These are phyloP conservation scores for Hydnum rufescens DNA, from an alignment of 768 basidiomycete genomes.

Conservation along the genomic window DNA sequence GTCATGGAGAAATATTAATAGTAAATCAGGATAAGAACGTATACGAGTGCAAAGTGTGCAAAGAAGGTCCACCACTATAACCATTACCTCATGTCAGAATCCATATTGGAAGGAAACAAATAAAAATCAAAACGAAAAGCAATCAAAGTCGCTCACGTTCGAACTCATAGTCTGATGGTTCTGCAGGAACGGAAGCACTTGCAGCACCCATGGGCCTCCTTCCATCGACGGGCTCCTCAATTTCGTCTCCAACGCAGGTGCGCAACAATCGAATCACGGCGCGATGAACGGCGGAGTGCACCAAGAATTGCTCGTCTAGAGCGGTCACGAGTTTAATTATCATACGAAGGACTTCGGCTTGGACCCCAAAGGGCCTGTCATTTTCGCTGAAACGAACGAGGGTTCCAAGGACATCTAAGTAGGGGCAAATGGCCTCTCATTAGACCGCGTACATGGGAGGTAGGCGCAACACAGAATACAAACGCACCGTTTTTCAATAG, in stretches of 20 bases:
- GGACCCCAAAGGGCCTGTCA: conserved; percentile 77
- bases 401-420: conserved; percentile 55
- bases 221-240: conserved; percentile 78
- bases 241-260: conserved; percentile 79
- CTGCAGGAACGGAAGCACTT: conserved; percentile 38
- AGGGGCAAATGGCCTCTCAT: conserved; percentile 1
- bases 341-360: conserved; percentile 68
- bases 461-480: not conserved
- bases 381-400: conserved; percentile 72
- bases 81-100: not conserved
- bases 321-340: conserved; percentile 84
- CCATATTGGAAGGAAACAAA: too few species aligned
- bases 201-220: conserved; percentile 66
- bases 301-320: conserved; percentile 82
- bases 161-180: conserved; percentile 77
- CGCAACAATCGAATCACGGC: conserved; percentile 70
- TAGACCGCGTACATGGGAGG: not conserved
- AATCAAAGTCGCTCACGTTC: conserved; percentile 38
- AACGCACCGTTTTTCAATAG: conserved; percentile 64
- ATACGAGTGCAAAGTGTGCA: conserved; percentile 88
- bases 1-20: conserved; percentile 96
- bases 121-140: not conserved
- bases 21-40: conserved; percentile 65
- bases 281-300: conserved; percentile 77
- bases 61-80: conserved; percentile 74